phyloP scores from a whole-genome alignment of 2,329 filamentous ascomycete genomes.

The Monosporascus cannonballus region DNA sequence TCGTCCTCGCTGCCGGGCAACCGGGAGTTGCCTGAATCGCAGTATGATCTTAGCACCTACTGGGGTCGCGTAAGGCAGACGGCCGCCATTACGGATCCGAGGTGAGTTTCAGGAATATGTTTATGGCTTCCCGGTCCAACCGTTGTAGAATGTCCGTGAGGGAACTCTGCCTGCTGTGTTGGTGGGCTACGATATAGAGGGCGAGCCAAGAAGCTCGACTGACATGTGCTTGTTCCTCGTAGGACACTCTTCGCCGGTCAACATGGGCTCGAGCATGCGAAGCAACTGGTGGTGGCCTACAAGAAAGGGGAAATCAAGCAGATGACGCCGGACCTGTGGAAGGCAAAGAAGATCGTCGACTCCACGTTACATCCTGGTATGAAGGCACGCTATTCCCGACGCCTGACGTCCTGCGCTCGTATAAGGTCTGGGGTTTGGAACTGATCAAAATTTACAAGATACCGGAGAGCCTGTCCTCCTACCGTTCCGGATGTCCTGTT shows the following conservation, averaged over 20 bases:
- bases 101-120: constrained; percentile 53
- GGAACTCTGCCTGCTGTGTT: no score
- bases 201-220: no score
- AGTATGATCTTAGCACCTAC: constrained; percentile 89
- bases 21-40: constrained; percentile 83
- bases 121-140: no score
- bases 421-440: neutral
- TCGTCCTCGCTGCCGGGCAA: constrained; percentile 59
- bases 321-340: constrained; percentile 91
- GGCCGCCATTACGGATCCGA: constrained; percentile 85
- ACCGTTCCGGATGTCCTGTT: constrained; percentile 96
- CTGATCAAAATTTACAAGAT: constrained; percentile 46
- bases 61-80: constrained; percentile 91
- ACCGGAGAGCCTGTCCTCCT: constrained; percentile 88
- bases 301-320: constrained; percentile 72
- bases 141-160: no score
- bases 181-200: no score
- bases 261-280: constrained; percentile 77
- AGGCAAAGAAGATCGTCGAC: constrained; percentile 94
- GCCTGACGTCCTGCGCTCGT: neutral
- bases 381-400: constrained; percentile 14
- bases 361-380: constrained; percentile 91
- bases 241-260: constrained; percentile 83
- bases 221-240: neutral
- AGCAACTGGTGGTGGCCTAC: constrained; percentile 73